Percentiles rank a stretch among this genome's conserved stretches.
phyloP scores from a whole-genome alignment of 2,329 filamentous ascomycete species.

The Sporothrix schenckii region DNA sequence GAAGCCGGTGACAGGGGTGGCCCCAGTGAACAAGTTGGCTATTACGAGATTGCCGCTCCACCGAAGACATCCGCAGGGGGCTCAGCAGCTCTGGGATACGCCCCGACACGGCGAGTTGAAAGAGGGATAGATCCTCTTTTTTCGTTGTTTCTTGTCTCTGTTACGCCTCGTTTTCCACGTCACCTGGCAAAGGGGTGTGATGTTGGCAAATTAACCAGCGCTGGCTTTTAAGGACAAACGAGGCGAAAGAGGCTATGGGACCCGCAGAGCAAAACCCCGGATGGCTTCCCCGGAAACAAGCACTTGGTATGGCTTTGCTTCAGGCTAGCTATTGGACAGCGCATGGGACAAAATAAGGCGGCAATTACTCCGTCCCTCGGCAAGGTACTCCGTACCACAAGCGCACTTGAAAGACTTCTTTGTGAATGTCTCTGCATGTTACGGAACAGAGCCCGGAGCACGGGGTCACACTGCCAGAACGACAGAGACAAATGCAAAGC shows the following conservation, averaged over 20 bases:
- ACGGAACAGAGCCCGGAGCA: constrained; percentile 5
- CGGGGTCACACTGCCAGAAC: neutral
- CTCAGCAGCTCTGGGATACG: constrained; percentile 11
- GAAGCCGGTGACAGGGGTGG: neutral
- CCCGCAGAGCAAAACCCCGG: constrained; percentile 25
- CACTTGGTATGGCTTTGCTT: constrained; percentile 42
- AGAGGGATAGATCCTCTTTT: neutral
- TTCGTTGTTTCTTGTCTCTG: neutral
- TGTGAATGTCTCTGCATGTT: neutral
- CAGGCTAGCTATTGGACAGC: neutral
- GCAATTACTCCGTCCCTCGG: neutral
- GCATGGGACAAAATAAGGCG: neutral
- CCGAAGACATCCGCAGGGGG: constrained; percentile 18
- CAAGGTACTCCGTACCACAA: neutral
- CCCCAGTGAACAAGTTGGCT: neutral
- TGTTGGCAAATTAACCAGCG: constrained; percentile 16
- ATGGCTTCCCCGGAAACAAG: constrained; percentile 30
- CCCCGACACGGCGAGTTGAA: constrained; percentile 4
- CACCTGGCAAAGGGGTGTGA: neutral
- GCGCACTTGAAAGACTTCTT: neutral
- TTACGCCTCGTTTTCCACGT: neutral
- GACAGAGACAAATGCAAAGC: neutral
- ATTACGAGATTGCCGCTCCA: constrained; percentile 10
- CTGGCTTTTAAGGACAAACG: neutral
- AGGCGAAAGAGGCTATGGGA: constrained; percentile 6